Conservation (phyloP, 805 yeast genomes). For the Starmerella sp. region DNA sequence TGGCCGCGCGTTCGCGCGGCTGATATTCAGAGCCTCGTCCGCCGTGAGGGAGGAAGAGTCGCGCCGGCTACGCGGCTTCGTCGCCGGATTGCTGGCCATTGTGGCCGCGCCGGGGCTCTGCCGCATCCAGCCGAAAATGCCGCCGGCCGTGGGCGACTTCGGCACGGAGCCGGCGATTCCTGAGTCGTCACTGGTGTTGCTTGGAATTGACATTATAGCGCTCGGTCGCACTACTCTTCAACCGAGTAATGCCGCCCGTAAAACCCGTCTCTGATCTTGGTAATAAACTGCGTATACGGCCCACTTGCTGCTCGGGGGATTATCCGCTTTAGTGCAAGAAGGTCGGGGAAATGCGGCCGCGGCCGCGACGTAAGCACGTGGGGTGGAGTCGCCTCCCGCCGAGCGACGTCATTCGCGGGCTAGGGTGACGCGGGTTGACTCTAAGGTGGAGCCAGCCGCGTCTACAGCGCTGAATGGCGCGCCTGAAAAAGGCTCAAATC, state of each 20-base stretch:
- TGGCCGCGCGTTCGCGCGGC: constrained; percentile 25
- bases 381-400: neutral
- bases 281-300: neutral
- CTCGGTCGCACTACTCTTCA: neutral
- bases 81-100: neutral
- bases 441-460: neutral
- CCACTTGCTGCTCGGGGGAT: neutral
- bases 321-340: neutral
- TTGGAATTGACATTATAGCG: neutral
- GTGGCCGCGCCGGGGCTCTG: neutral
- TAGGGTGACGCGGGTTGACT: neutral
- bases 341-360: neutral
- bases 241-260: neutral
- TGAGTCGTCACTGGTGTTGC: neutral
- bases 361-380: neutral
- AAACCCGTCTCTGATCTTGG: neutral
- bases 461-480: no score
- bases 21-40: constrained; percentile 31
- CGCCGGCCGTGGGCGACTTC: neutral
- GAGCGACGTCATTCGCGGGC: neutral
- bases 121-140: neutral
- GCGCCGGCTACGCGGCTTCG: constrained; percentile 14
- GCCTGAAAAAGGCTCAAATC: no score
- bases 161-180: neutral
- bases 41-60: constrained; percentile 26